Conservation (phyloP, 345 rosid genomes). For the Melastoma malabathricum region DNA sequence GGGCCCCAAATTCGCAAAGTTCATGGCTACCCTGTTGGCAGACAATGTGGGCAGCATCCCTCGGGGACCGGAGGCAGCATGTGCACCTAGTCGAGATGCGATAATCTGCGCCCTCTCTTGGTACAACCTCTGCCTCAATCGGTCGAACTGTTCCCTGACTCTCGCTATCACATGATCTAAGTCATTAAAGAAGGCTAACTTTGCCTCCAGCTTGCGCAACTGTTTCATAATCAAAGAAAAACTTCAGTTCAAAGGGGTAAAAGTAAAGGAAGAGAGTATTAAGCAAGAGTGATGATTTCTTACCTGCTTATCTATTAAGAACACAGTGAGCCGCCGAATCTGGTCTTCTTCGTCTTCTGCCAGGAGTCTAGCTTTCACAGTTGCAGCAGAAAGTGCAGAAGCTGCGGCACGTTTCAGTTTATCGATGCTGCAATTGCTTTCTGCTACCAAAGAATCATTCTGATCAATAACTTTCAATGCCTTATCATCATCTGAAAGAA, state of each 20-base stretch:
- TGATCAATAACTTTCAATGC: constrained; percentile 22
- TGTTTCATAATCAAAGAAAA: constrained; percentile 14
- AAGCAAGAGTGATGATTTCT: neutral
- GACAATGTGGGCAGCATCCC: constrained; percentile 40
- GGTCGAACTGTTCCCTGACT: constrained; percentile 80
- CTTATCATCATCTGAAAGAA: constrained; percentile 16
- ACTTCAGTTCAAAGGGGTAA: neutral
- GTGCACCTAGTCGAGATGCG: constrained; percentile 68
- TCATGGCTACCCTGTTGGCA: constrained; percentile 57
- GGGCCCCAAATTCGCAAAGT: constrained; percentile 40
- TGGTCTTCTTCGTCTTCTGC: constrained; percentile 80
- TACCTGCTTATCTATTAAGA: constrained; percentile 86
- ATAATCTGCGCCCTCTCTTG: constrained; percentile 91
- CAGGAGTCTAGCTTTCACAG: constrained; percentile 82
- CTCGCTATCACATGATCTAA: constrained; percentile 50
- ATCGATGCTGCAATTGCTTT: constrained; percentile 38
- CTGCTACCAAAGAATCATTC: constrained; percentile 25
- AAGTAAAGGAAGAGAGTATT: neutral
- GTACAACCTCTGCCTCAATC: constrained; percentile 80
- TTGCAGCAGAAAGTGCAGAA: constrained; percentile 85
- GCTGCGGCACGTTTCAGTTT: constrained; percentile 66
- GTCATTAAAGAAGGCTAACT: constrained; percentile 73
- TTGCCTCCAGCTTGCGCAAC: constrained; percentile 81
- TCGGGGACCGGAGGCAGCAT: constrained; percentile 50
- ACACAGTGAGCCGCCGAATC: constrained; percentile 58